Percentiles rank a stretch among this genome's conserved stretches.
These are phyloP conservation scores for Capsicum rhomboideum DNA, from an alignment of 257 asterid species.

Conservation along the genomic window DNA sequence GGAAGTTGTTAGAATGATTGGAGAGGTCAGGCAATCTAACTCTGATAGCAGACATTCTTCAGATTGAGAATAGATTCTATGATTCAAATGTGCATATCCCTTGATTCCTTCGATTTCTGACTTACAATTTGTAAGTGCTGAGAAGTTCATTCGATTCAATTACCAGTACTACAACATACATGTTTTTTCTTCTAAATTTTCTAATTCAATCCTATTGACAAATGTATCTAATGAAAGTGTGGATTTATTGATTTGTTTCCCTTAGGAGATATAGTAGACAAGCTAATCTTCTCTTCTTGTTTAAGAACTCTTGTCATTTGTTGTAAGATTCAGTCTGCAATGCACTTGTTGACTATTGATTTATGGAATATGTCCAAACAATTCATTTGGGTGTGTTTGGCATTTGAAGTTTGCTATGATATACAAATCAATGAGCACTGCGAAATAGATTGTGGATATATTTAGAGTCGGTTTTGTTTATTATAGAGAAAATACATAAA, in stretches of 20 bases:
- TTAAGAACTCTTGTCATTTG: neutral
- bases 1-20: conserved; percentile 26
- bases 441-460: no score
- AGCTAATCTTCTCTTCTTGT: neutral
- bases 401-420: neutral
- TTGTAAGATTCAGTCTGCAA: neutral
- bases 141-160: neutral
- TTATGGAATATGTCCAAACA: neutral
- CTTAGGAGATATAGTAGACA: neutral
- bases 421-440: no score
- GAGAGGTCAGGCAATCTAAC: conserved; percentile 19
- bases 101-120: conserved; percentile 21
- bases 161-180: neutral
- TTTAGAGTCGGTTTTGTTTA: no score
- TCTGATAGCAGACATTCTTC: conserved; percentile 15
- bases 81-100: conserved; percentile 38
- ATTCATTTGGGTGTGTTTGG: neutral
- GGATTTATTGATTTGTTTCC: conserved; percentile 7
- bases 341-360: neutral
- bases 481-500: no score
- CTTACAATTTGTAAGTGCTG: conserved; percentile 1
- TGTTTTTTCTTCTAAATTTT: conserved; percentile 2
- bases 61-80: conserved; percentile 10
- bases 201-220: conserved; percentile 5
- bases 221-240: conserved; percentile 15